These are phyloP conservation scores for Saccharomyces hybrid DNA, from an alignment of 1,139 yeast species.

Conservation along the genomic window DNA sequence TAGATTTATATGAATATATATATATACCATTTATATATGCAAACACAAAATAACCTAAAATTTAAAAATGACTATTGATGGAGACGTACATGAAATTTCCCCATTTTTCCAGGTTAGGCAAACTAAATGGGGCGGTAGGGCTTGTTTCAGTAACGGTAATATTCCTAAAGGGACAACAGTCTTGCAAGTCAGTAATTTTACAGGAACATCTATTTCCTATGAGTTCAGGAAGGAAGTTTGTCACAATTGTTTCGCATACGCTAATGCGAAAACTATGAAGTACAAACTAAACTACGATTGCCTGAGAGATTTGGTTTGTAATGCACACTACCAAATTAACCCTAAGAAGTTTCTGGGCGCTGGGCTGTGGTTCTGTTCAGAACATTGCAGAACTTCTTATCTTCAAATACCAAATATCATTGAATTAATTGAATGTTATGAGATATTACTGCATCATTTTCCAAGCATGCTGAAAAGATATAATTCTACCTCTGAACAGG, in stretches of 20 bases:
- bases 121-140: constrained; percentile 56
- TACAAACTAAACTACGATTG: constrained; percentile 13
- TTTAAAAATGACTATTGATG: constrained; percentile 3
- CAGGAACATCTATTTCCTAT: constrained; percentile 43
- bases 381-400: constrained; percentile 39
- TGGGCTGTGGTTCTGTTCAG: constrained; percentile 51
- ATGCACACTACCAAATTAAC: not conserved
- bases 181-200: constrained; percentile 37
- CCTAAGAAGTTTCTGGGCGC: constrained; percentile 33
- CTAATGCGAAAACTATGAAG: constrained; percentile 44
- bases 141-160: constrained; percentile 45
- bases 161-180: constrained; percentile 41
- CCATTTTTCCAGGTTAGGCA: constrained; percentile 34
- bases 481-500: constrained; percentile 9
- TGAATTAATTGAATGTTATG: constrained; percentile 25
- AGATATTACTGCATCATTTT: constrained; percentile 32
- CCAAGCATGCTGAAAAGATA: constrained; percentile 17
- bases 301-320: not conserved
- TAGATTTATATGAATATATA: not conserved
- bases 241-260: constrained; percentile 46
- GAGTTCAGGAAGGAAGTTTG: constrained; percentile 65
- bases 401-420: constrained; percentile 23
- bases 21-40: not conserved
- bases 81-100: constrained; percentile 6
- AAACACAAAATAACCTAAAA: not conserved